Conservation (phyloP, 1,284 basidiomycete genomes). For the Trichosporon inkin region DNA sequence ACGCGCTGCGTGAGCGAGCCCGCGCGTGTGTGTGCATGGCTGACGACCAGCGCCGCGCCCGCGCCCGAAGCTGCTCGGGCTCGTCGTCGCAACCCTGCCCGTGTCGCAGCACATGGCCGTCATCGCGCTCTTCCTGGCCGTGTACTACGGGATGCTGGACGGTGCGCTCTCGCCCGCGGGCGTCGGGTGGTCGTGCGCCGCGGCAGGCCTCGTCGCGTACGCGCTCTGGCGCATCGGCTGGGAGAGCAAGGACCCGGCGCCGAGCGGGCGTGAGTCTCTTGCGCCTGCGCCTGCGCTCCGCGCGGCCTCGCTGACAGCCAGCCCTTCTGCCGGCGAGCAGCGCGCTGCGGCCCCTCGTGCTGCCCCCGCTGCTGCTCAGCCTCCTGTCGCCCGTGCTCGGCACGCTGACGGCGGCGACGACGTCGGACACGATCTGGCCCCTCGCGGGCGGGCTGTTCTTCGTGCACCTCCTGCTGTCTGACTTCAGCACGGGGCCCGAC, state of each 20-base stretch:
- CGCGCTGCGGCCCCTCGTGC: constrained; percentile 55
- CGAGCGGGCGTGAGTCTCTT: constrained; percentile 16
- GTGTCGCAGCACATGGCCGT: constrained; percentile 80
- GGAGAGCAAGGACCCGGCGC: not conserved
- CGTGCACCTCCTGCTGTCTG: constrained; percentile 62
- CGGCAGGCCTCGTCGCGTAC: constrained; percentile 62
- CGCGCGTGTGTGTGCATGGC: not conserved
- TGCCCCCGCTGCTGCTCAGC: constrained; percentile 82
- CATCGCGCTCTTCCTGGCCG: constrained; percentile 73
- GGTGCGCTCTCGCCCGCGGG: constrained; percentile 63
- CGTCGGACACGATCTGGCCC: constrained; percentile 95
- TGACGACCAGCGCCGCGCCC: constrained; percentile 31
- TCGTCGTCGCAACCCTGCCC: constrained; percentile 68
- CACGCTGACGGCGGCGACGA: constrained; percentile 89
- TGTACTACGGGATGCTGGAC: constrained; percentile 70
- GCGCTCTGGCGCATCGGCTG: constrained; percentile 53
- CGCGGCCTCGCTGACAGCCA: constrained; percentile 42
- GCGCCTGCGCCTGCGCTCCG: no score
- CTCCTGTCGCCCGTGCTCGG: constrained; percentile 85
- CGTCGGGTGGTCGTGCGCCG: constrained; percentile 66
- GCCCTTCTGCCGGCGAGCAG: constrained; percentile 50
- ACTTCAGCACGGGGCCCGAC: constrained; percentile 56
- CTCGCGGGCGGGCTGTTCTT: constrained; percentile 65
- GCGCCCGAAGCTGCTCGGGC: constrained; percentile 58
- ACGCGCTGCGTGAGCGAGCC: constrained; percentile 64